Percentiles rank a stretch among this genome's conserved stretches.
phyloP scores from a whole-genome alignment of 1,284 basidiomycete genomes.

The Austroboletus novae-zelandiae region DNA sequence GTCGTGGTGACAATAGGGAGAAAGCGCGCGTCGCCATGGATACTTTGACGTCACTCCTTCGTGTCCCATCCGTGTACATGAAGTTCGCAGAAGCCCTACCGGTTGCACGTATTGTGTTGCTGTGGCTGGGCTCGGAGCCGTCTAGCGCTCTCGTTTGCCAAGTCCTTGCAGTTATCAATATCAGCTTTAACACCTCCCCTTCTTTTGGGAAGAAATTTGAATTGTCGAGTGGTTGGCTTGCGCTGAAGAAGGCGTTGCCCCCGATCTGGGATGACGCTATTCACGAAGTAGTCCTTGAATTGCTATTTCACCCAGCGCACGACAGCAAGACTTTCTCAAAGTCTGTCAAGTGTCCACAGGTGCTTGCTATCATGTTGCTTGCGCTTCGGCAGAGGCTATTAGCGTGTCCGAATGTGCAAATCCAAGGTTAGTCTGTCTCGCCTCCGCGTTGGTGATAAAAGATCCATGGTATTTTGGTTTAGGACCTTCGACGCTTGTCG shows the following conservation, averaged over 20 bases:
- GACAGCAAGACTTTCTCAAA: conserved; percentile 3
- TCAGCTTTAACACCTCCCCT: conserved; percentile 50
- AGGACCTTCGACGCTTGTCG: conserved; percentile 23
- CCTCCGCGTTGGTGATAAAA: too few relatives aligned
- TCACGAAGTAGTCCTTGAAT: conserved; percentile 62
- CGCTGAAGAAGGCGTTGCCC: conserved; percentile 64
- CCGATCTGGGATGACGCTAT: conserved; percentile 62
- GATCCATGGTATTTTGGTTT: background rate
- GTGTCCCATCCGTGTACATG: conserved; percentile 49
- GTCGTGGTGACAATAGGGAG: conserved; percentile 24
- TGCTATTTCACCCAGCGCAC: conserved; percentile 52
- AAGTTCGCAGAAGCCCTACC: conserved; percentile 71
- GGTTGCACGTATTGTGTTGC: conserved; percentile 66
- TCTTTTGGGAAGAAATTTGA: conserved; percentile 74
- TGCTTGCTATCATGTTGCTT: conserved; percentile 66
- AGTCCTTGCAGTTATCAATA: conserved; percentile 57
- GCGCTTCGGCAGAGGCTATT: conserved; percentile 50
- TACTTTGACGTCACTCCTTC: conserved; percentile 56
- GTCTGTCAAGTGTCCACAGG: conserved; percentile 35
- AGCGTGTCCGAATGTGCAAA: conserved; percentile 5
- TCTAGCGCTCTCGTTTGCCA: conserved; percentile 56
- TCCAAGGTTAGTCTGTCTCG: conserved; percentile 12
- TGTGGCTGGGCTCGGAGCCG: conserved; percentile 71
- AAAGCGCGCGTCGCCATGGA: conserved; percentile 65
- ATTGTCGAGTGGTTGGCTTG: conserved; percentile 71